phyloP scores from a whole-genome alignment of 1,284 basidiomycete species.

The Volvariella volvacea region DNA sequence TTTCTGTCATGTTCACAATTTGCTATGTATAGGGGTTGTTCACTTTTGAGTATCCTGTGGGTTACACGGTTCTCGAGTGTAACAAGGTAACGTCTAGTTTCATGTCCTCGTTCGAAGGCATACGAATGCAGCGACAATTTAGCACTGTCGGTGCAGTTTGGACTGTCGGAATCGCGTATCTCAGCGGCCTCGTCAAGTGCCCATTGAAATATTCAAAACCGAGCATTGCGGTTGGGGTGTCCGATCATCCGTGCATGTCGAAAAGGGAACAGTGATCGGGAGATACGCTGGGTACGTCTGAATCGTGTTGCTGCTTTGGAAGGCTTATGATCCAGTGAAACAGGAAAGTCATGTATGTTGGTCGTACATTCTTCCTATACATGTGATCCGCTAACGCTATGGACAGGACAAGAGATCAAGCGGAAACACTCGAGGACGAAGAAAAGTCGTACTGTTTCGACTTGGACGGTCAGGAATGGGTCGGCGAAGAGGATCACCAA shows the following conservation, averaged over 20 bases:
- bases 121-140: not conserved
- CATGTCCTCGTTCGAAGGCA: too few species aligned
- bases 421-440: conserved; percentile 20
- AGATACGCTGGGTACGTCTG: conserved; percentile 55
- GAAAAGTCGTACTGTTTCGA: conserved; percentile 45
- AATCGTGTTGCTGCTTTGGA: too few species aligned
- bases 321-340: too few species aligned
- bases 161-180: conserved; percentile 46
- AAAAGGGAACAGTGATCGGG: conserved; percentile 50
- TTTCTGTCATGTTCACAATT: not conserved
- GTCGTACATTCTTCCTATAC: conserved; percentile 1
- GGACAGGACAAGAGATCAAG: conserved; percentile 32
- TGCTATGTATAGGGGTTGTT: conserved; percentile 39
- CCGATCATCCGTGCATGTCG: conserved; percentile 30
- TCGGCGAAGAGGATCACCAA: conserved; percentile 20
- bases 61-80: conserved; percentile 52
- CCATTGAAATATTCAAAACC: conserved; percentile 54
- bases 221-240: conserved; percentile 49
- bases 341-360: too few species aligned
- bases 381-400: conserved; percentile 6
- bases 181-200: conserved; percentile 39
- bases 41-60: conserved; percentile 33
- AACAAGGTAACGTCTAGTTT: conserved; percentile 35
- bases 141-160: conserved; percentile 41
- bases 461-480: conserved; percentile 45